Percentiles rank a stretch among this genome's conserved stretches.
These are phyloP conservation scores for Aquilaria malaccensis DNA, from an alignment of 345 rosid genomes.

Conservation along the genomic window DNA sequence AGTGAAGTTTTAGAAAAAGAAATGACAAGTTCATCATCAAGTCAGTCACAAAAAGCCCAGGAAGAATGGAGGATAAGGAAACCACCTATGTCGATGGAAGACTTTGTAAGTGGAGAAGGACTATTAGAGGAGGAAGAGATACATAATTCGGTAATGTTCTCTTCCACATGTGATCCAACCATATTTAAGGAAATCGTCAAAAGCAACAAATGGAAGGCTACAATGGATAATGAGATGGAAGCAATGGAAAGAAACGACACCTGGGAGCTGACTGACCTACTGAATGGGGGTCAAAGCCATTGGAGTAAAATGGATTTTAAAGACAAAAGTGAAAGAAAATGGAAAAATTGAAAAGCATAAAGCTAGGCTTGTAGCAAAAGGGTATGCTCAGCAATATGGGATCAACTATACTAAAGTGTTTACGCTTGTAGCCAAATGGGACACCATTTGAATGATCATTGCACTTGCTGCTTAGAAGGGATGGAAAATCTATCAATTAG, in stretches of 20 bases:
- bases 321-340: constrained; percentile 4
- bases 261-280: not conserved
- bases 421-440: not conserved
- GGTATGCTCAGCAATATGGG: not conserved
- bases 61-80: not conserved
- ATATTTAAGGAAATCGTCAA: not conserved
- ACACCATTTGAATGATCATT: not conserved
- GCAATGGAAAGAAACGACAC: not conserved
- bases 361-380: constrained; percentile 1
- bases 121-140: not conserved
- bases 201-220: not conserved
- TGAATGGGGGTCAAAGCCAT: not conserved
- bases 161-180: not conserved
- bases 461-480: not conserved
- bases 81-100: constrained; percentile 6
- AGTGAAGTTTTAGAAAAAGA: too few relatives aligned
- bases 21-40: too few relatives aligned
- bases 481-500: constrained; percentile 2
- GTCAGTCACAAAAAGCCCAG: not conserved
- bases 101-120: not conserved
- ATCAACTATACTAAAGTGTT: not conserved
- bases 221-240: not conserved
- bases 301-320: constrained; percentile 11
- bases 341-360: not conserved
- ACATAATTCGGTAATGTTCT: not conserved